Evolutionary conservation across 2,329 filamentous ascomycete species (phyloP), one percentile per base, ranked within the genome.

Genomic region (Aphanocladium album): DNA sequence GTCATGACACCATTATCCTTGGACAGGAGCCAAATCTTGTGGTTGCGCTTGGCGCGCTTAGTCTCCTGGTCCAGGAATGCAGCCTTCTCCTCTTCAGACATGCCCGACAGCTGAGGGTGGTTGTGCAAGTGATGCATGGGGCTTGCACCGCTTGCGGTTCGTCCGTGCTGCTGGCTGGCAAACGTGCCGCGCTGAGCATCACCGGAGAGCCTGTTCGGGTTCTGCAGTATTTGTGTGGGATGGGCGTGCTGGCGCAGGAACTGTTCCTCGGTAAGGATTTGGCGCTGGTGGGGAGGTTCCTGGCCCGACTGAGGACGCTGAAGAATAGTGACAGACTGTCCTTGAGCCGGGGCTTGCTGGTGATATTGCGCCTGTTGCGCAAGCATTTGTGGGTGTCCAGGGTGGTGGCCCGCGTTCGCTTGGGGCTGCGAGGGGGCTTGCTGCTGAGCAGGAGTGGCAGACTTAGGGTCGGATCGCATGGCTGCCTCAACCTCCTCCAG

Each of bases 1-100:
- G 95, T 99, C 95, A 99, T 99, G 63, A 99, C 78, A 25, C 95
- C 95, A 70, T 99, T 99, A 69, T 96, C 92, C 76, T 91, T 92
- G 25, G 91, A 96, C 57, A 97, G 79, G 46, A 96, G 80, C 77
- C 93, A 93, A 64, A 99, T 98, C 80, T 99, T 99, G 78, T 98
- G 93, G 71, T 99, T 98, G 46, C 95, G 86, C 80, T 99, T 99
- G 6, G 95, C 93, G 55, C 95, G 87, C 76, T 93, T 95, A 0
- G 93, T 93, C 74, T 99, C 95, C 72, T 96, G 93, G 65, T 91
- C 87, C 57, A 98, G 75, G 70, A 93, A 95, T 2, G 88, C 87
- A 2, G 87, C 85, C 70, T 91, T 91, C 65, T 98, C 91, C 63
- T 93, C 87, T 66, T 96, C 91, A 0, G 90, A 87, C 63, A 98